These are phyloP conservation scores for Glomus cerebriforme DNA, from an alignment of 192 early-diverging fungal species.

Conservation along the genomic window DNA sequence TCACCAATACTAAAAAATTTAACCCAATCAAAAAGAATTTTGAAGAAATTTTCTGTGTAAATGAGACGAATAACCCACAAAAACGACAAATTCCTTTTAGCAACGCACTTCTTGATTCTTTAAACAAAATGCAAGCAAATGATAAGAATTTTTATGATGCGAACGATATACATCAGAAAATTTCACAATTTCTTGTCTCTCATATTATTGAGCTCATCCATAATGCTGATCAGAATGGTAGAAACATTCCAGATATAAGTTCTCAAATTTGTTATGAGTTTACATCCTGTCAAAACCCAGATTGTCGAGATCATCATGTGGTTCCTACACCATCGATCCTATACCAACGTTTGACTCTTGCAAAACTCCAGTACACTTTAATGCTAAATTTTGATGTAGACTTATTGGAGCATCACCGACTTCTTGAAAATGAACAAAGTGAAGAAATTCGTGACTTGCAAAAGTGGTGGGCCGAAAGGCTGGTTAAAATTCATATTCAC, in stretches of 20 bases:
- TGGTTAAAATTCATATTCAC: constrained; percentile 14
- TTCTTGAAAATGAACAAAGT: background rate
- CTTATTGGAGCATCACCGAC: background rate
- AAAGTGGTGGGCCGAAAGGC: constrained; percentile 19
- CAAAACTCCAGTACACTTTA: constrained; percentile 3
- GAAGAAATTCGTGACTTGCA: background rate
- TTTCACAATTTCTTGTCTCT: background rate
- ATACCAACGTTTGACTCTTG: background rate
- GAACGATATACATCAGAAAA: background rate
- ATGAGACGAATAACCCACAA: background rate
- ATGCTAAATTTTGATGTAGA: background rate
- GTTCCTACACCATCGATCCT: constrained; percentile 10
- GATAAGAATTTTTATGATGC: constrained; percentile 2
- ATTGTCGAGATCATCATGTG: constrained; percentile 8
- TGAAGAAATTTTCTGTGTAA: constrained; percentile 13
- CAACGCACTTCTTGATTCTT: background rate
- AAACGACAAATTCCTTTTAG: background rate
- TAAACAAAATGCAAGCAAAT: background rate
- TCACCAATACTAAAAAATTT: background rate
- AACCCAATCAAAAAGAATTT: background rate
- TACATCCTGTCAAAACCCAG: background rate
- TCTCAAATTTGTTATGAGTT: background rate
- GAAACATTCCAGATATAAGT: constrained; percentile 9
- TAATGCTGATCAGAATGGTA: background rate
- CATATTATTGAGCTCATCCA: background rate